Evolutionary conservation across 257 asterid genomes (phyloP).

Genomic region (Catharanthus roseus): DNA sequence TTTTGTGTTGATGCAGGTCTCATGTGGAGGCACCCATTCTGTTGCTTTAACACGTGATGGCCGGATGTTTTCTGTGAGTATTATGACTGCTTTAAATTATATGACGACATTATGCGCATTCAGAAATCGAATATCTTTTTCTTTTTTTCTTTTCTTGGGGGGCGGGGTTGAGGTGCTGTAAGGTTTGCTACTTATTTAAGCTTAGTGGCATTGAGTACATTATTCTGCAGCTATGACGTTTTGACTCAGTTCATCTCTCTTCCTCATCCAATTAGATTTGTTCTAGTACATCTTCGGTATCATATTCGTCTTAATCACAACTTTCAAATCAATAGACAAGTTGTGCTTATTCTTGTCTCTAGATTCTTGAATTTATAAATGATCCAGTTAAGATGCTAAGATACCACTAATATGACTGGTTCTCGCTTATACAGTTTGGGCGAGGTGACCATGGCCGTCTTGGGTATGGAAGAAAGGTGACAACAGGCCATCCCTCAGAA

Average conservation of each 20-base stretch:
- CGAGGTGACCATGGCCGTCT: conserved; percentile 99
- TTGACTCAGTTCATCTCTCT: not conserved
- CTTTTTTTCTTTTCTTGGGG: not conserved
- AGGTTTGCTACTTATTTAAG: no score
- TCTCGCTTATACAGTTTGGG: conserved; percentile 61
- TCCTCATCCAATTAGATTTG: no score
- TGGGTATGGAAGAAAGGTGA: conserved; percentile 86
- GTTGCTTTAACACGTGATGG: conserved; percentile 90
- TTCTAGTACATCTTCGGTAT: not conserved
- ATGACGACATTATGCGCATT: not conserved
- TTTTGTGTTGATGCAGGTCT: conserved; percentile 52
- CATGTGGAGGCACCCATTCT: conserved; percentile 99
- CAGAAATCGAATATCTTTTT: no score
- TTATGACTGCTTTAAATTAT: not conserved
- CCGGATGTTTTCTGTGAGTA: conserved; percentile 78
- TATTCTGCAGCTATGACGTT: not conserved
- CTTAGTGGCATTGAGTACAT: not conserved
- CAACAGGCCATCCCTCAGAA: conserved; percentile 90
- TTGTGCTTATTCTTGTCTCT: not conserved
- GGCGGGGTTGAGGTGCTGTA: no score
- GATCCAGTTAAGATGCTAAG: not conserved
- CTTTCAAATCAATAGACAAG: not conserved
- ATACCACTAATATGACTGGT: not conserved
- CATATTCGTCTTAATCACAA: not conserved
- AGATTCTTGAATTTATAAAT: not conserved